A percentile compares a stretch with the other conserved stretches of the same genome.
phyloP scores from a whole-genome alignment of 2,329 filamentous ascomycete genomes.

The Cytospora mali region DNA sequence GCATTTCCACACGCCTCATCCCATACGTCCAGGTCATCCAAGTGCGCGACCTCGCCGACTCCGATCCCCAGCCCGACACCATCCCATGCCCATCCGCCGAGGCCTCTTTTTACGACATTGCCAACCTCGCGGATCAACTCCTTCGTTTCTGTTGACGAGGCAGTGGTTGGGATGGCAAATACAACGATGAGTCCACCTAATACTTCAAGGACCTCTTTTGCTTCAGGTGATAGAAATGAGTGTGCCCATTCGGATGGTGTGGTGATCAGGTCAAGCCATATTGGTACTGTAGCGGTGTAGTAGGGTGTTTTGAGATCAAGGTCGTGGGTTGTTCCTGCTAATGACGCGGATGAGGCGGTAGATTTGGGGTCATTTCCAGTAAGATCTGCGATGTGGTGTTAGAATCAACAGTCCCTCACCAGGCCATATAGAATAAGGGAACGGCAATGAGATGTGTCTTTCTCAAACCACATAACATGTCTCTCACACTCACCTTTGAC shows the following conservation, averaged over 20 bases:
- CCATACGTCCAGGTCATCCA: slow-evolving; percentile 56
- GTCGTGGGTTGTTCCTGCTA: slow-evolving; percentile 63
- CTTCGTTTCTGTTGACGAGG: slow-evolving; percentile 33
- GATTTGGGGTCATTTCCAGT: slow-evolving; percentile 50
- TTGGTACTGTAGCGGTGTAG: slow-evolving; percentile 61
- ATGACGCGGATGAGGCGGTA: slow-evolving; percentile 41
- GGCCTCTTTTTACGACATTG: slow-evolving; percentile 56
- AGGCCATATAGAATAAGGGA: slow-evolving; percentile 11
- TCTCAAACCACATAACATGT: too few species aligned
- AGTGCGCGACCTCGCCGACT: slow-evolving; percentile 45
- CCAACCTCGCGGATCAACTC: slow-evolving; percentile 56
- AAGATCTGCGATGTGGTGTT: slow-evolving; percentile 46
- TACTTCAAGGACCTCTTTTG: slow-evolving; percentile 62
- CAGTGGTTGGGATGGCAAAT: slow-evolving; percentile 44
- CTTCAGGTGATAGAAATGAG: slow-evolving; percentile 63
- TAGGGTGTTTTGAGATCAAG: slow-evolving; percentile 60
- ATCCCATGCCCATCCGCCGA: slow-evolving; percentile 66
- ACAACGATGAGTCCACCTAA: slow-evolving; percentile 63
- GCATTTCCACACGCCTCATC: slow-evolving; percentile 60
- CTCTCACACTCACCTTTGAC: slow-evolving; percentile 54
- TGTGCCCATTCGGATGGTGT: slow-evolving; percentile 56
- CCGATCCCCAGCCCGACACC: slow-evolving; percentile 64
- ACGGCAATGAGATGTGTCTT: background rate
- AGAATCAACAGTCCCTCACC: slow-evolving; percentile 11
- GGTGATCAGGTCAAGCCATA: slow-evolving; percentile 68